A percentile compares a stretch with the other conserved stretches of the same genome.
Conservation (phyloP, 2,329 filamentous ascomycete genomes). For the Colletotrichum theobromicola region DNA sequence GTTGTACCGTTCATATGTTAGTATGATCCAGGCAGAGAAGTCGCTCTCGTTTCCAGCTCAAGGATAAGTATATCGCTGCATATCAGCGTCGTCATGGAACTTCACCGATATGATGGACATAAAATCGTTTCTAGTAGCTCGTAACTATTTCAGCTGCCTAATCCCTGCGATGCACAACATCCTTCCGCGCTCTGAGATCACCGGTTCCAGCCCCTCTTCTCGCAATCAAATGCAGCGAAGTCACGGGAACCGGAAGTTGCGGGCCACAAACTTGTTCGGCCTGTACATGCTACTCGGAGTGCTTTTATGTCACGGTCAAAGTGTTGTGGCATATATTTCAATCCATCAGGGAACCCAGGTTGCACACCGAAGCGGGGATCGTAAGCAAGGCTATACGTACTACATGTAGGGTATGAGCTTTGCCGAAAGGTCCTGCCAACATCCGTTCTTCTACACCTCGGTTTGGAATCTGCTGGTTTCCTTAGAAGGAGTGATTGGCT, state of each 20-base stretch:
- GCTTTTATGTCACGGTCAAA: background rate
- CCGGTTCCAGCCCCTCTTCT: background rate
- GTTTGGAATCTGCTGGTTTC: too few species aligned
- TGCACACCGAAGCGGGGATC: background rate
- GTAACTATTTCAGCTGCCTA: background rate
- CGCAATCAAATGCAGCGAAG: background rate
- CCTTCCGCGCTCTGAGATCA: background rate
- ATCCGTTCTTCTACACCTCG: too few species aligned
- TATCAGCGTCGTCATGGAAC: background rate
- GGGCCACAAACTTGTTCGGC: background rate
- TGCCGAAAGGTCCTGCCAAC: too few species aligned
- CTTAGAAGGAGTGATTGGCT: too few species aligned
- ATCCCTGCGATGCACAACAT: background rate
- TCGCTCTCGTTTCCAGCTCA: background rate
- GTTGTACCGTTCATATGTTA: too few species aligned
- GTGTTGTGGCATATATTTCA: background rate
- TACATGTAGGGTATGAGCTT: too few species aligned
- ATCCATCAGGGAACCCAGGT: background rate
- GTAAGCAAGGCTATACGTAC: too few species aligned
- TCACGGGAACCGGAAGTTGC: background rate
- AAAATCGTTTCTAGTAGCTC: background rate
- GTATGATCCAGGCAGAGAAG: too few species aligned
- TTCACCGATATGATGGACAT: background rate
- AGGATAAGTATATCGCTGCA: background rate
- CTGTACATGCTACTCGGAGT: background rate